Base-by-base conservation (phyloP, 495 filamentous ascomycete species). In the Aspergillus carlsbadensis region DNA sequence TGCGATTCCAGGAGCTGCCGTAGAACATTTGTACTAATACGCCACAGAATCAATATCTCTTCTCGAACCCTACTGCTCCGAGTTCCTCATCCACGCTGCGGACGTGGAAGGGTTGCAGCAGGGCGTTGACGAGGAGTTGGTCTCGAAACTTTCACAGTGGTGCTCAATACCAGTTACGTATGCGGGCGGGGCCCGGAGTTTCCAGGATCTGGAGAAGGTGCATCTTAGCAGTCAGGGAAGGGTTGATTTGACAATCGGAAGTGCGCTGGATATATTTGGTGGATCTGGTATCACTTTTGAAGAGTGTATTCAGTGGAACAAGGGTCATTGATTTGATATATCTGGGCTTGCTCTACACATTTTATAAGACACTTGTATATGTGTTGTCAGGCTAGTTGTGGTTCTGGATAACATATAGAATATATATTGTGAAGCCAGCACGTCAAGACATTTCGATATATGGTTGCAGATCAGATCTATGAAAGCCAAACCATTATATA, bases 61-160 rank as follows among this genome's bases (percentile, higher is more conserved):
- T 11, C 77, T 98, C 8, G 92, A 96, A 64, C 88, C 87, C 10
- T 93, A 91, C 68, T 97, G 94, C 75, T 90, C 88, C 39, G 95
- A 98, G 65, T 98, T 98, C 69, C 78, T 98, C 45, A 90, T 98
- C 63, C 95, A 98, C 64, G 94, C 94, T n/a, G 94, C 95, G n/a
- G 94, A 98, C 67, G 91, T 93, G 52, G 94, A 98, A 67, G 94
- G 94, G 8, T 75, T 98, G 44, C 95, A 97, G 67, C 78, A 79
- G 47, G 94, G 94, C 24, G 87, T 98, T 47, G 95, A 98, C 61
- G 87, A 93, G 63, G 80, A 87, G 47, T 75, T 98, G 2, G 92
- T 98, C 0, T 71, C 79, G 51, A 83, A 76, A 52, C 73, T 98
- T 44, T 87, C 90, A 2, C 71, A 84, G 59, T 98, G 92, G 90